Conservation (phyloP, 2,329 filamentous ascomycete species). For the Colletotrichum sp. region DNA sequence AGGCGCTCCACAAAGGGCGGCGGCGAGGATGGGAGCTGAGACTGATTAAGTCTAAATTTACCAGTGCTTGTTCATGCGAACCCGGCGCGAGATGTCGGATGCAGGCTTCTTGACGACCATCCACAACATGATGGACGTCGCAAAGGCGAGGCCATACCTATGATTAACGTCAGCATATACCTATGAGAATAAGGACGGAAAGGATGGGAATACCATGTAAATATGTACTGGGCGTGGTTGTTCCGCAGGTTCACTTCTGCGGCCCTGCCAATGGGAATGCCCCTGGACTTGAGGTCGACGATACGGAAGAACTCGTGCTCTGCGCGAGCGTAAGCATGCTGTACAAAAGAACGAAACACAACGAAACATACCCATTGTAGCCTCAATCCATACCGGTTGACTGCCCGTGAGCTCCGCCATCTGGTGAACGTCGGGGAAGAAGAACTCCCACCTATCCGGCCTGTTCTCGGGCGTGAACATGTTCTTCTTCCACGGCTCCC, state of each 20-base stretch:
- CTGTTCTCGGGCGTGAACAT: constrained; percentile 94
- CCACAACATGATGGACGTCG: constrained; percentile 94
- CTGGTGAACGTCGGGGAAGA: constrained; percentile 91
- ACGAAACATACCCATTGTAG: constrained; percentile 77
- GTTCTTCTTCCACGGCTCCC: constrained; percentile 96
- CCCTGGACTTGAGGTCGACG: constrained; percentile 77
- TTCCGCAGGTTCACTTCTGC: constrained; percentile 94
- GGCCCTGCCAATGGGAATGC: constrained; percentile 86
- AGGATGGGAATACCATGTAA: constrained; percentile 77
- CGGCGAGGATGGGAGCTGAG: constrained; percentile 5
- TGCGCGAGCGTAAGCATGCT: constrained; percentile 37
- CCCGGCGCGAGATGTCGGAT: constrained; percentile 72
- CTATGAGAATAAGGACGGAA: neutral
- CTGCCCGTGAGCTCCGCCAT: constrained; percentile 86
- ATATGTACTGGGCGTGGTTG: constrained; percentile 98
- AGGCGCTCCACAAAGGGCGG: constrained; percentile 25
- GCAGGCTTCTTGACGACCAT: constrained; percentile 92
- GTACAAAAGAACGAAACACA: neutral
- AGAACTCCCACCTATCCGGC: constrained; percentile 84
- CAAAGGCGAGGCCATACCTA: constrained; percentile 85
- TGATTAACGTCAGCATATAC: constrained; percentile 5
- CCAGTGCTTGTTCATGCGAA: constrained; percentile 80
- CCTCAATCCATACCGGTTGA: constrained; percentile 93
- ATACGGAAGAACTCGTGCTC: constrained; percentile 80
- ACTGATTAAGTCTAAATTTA: constrained; percentile 36